These are phyloP conservation scores for Euphorbia celastroides DNA, from an alignment of 441 rosid species.

Conservation along the genomic window DNA sequence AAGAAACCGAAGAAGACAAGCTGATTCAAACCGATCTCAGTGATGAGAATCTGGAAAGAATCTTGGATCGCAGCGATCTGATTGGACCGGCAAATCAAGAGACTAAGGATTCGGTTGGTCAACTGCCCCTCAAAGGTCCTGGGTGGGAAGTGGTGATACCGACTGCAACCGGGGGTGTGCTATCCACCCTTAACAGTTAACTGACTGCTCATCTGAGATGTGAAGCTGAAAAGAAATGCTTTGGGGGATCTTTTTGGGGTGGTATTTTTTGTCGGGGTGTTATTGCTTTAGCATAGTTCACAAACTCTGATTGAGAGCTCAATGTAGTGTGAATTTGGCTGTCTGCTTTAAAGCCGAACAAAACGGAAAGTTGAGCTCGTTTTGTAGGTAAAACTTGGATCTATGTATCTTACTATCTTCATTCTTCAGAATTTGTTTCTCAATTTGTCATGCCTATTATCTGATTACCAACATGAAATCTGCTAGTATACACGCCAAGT, in stretches of 20 bases:
- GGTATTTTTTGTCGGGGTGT: background rate
- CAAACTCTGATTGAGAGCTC: no score
- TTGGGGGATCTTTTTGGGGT: background rate
- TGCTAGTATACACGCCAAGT: no score
- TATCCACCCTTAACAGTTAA: constrained; percentile 73
- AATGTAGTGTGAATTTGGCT: background rate
- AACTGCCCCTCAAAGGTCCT: constrained; percentile 79
- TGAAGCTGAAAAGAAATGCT: no score
- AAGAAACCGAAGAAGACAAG: constrained; percentile 85
- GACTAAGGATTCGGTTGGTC: constrained; percentile 24
- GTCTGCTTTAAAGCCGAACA: background rate
- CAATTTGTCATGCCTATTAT: no score
- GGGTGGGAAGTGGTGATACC: constrained; percentile 97
- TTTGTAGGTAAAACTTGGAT: background rate
- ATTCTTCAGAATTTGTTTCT: background rate
- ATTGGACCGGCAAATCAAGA: constrained; percentile 19
- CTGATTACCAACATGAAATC: no score
- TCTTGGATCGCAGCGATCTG: constrained; percentile 79
- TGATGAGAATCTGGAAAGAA: constrained; percentile 64
- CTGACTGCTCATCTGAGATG: no score
- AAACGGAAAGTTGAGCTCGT: background rate
- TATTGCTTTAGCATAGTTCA: no score
- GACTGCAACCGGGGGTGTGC: constrained; percentile 62
- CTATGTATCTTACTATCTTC: background rate
- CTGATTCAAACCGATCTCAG: constrained; percentile 79